Percentiles rank a stretch among this genome's conserved stretches.
These are phyloP conservation scores for Tulasnella sp. DNA, from an alignment of 768 basidiomycete genomes.

Conservation along the genomic window DNA sequence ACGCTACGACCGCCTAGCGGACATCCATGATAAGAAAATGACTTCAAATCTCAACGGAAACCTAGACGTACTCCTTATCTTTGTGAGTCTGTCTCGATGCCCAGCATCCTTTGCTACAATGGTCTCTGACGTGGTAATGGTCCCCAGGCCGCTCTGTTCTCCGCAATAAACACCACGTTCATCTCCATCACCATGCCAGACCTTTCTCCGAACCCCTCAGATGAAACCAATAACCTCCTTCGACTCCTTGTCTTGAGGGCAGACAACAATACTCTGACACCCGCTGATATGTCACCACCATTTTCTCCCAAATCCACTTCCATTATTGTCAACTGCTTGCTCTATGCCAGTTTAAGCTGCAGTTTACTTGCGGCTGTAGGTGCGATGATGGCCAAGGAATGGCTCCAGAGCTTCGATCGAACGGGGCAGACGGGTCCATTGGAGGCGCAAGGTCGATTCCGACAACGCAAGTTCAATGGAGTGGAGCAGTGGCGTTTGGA, in stretches of 20 bases:
- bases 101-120: too few species aligned
- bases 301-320: not conserved
- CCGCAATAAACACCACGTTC: conserved; percentile 7
- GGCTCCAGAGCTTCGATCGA: not conserved
- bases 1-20: conserved; percentile 1
- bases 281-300: not conserved
- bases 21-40: not conserved
- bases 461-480: conserved; percentile 4
- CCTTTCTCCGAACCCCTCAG: not conserved
- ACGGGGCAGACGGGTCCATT: not conserved
- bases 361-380: conserved; percentile 3
- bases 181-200: not conserved
- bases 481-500: not conserved
- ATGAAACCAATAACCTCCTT: conserved; percentile 6
- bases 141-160: not conserved
- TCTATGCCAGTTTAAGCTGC: conserved; percentile 11
- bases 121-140: not conserved
- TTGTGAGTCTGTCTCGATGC: not conserved
- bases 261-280: not conserved
- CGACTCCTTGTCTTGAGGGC: not conserved
- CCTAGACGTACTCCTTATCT: conserved; percentile 1
- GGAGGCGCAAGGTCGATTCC: not conserved
- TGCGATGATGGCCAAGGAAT: conserved; percentile 6
- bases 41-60: not conserved
- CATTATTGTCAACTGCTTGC: not conserved